Evolutionary conservation across 176 grass and related monocot species (phyloP).

Genomic region (Oryza coarctata): DNA sequence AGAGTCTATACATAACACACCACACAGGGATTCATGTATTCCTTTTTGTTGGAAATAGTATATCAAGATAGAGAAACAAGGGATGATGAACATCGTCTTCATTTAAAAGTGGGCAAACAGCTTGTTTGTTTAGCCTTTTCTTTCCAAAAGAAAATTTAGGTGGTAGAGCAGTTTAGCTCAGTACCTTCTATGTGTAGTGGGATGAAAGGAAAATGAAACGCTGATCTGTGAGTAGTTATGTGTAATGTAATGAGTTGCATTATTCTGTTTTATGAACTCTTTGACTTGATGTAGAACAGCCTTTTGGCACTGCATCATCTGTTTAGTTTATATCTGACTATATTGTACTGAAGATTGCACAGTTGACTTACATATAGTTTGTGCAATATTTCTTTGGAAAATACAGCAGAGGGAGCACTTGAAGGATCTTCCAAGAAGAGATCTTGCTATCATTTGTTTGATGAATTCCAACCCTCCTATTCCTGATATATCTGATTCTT

Average conservation of each 20-base stretch:
- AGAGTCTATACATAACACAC: not conserved
- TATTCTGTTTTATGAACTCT: not conserved
- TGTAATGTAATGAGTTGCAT: not conserved
- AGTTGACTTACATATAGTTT: slow-evolving; percentile 15
- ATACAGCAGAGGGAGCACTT: slow-evolving; percentile 68
- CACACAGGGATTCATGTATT: not conserved
- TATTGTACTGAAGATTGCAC: not conserved
- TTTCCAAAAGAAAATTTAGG: not conserved
- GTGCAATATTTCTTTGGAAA: slow-evolving; percentile 37
- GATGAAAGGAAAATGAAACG: not conserved
- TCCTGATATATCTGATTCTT: slow-evolving; percentile 80
- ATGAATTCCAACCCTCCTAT: slow-evolving; percentile 82
- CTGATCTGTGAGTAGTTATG: not conserved
- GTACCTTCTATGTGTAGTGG: not conserved
- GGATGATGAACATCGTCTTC: not conserved
- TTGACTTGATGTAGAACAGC: not conserved
- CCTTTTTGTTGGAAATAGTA: not conserved
- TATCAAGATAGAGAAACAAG: not conserved
- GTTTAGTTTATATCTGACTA: slow-evolving; percentile 4
- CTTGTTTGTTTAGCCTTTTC: slow-evolving; percentile 19
- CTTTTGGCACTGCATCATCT: not conserved
- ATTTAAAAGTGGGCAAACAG: not conserved
- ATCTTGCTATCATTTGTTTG: slow-evolving; percentile 76
- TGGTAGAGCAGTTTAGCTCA: not conserved
- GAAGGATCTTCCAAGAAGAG: slow-evolving; percentile 55